Conservation (phyloP, 148 eudicot species). For the Rhododendron ovatum region DNA sequence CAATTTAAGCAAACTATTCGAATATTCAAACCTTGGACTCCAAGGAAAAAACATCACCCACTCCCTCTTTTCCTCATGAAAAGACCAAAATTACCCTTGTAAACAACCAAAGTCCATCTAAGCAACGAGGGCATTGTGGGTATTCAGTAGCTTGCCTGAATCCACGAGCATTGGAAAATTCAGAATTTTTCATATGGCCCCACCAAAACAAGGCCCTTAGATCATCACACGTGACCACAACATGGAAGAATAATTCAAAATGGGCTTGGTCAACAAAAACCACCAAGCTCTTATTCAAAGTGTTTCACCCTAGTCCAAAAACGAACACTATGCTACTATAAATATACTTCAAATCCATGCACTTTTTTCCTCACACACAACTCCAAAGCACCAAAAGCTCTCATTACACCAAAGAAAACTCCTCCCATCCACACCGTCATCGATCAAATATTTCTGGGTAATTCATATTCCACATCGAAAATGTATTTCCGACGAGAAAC, state of each 20-base stretch:
- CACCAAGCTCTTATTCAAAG: neutral
- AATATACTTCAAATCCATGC: neutral
- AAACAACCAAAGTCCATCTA: neutral
- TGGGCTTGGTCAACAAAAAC: neutral
- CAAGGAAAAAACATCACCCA: neutral
- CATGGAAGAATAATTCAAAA: neutral
- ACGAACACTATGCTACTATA: neutral
- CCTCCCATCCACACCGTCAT: neutral
- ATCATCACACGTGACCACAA: neutral
- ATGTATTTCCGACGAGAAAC: constrained; percentile 6
- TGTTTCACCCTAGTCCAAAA: neutral
- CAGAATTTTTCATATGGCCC: neutral
- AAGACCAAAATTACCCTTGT: neutral
- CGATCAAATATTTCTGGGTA: neutral
- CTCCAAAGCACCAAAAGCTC: neutral
- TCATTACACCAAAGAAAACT: neutral
- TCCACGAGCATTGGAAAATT: neutral
- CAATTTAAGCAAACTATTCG: neutral
- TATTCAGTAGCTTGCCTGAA: neutral
- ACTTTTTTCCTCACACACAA: neutral
- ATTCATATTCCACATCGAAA: neutral
- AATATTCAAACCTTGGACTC: neutral
- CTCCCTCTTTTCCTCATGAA: neutral
- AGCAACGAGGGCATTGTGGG: neutral
- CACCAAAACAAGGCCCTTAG: neutral